Evolutionary conservation across 1,139 yeast genomes (phyloP).

Genomic region (Debaryomycetaceae sp.): DNA sequence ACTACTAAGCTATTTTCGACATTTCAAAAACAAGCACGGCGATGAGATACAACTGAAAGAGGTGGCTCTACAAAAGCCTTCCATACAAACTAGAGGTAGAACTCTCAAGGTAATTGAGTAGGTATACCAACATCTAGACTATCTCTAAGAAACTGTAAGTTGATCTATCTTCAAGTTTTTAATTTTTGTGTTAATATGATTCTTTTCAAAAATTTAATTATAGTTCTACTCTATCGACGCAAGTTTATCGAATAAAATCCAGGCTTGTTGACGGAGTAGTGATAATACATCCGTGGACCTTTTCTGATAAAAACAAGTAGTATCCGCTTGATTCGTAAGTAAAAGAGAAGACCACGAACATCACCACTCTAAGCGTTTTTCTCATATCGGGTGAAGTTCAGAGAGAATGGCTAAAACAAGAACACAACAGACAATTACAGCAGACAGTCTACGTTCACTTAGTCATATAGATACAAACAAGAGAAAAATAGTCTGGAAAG

Average conservation of each 20-base stretch:
- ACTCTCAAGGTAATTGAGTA: conserved; percentile 6
- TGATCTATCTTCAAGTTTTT: not conserved
- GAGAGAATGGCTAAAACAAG: conserved; percentile 27
- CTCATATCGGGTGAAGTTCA: no score
- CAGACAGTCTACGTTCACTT: conserved; percentile 15
- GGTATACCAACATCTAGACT: not conserved
- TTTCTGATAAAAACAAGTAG: not conserved
- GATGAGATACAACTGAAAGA: conserved; percentile 5
- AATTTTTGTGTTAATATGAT: not conserved
- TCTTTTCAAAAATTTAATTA: not conserved
- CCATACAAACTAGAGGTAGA: conserved; percentile 6
- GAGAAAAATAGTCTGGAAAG: conserved; percentile 51
- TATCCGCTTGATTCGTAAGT: no score
- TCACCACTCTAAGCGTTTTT: not conserved
- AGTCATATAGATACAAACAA: conserved; percentile 13
- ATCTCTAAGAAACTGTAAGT: conserved; percentile 1
- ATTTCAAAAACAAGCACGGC: conserved; percentile 11
- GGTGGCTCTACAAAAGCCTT: conserved; percentile 3
- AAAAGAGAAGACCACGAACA: not conserved
- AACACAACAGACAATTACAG: conserved; percentile 27
- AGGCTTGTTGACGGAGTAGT: not conserved
- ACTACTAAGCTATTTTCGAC: conserved; percentile 13
- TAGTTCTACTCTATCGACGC: not conserved
- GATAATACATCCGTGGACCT: not conserved
- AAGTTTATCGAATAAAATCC: not conserved